Base-by-base conservation (phyloP, 2,329 filamentous ascomycete genomes). In the Claviceps sp. region DNA sequence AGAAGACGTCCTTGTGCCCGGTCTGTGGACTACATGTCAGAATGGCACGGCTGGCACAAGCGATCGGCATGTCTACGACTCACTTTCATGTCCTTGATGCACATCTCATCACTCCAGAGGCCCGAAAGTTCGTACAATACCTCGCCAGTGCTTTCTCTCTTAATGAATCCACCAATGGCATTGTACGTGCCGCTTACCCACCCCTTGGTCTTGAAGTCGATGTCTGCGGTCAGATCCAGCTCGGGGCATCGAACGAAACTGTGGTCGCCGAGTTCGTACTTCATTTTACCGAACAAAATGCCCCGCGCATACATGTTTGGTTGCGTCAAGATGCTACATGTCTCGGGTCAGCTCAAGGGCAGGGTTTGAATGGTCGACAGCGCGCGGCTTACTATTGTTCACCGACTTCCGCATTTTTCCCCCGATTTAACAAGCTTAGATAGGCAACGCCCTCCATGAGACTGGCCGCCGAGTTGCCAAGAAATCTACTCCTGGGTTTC, bases 251-350 rank as follows among this genome's bases (percentile, higher is more conserved):
- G 80, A 20, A 98, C 87, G 60, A 89, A 88, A 65, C 90, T 95
- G 71, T 95, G 90, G 66, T 97, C 91, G 57, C 91, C 93, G 7
- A 98, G 80, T 71, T 98, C 93, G 68, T 97, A 98, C 68, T 96
- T 97, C 93, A 98, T 97, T 68, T 96, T 97, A 47, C 93, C 93
- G 62, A 98, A 96, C 8, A 98, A 75, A 54, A 98, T 97, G 38
- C 93, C 91, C 55, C 93, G 81, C 22, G 91, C 93, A 67, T 98
- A 98, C 89, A 98, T 98, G 72, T 98, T 98, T 17, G 93, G 93
- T 64, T 98, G 93, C 4, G 93, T 97, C 50, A 97, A 71, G 62
- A 94, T 87, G 68, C 88, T 94, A 44, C 1, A 7, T 44, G 42
- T 34, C 8, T 4, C 20, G 37, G 22, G 43, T 53, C 50, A 55